A percentile compares a stretch with the other conserved stretches of the same genome.
Conservation (phyloP, 495 filamentous ascomycete genomes). For the Xylaria intraflava region DNA sequence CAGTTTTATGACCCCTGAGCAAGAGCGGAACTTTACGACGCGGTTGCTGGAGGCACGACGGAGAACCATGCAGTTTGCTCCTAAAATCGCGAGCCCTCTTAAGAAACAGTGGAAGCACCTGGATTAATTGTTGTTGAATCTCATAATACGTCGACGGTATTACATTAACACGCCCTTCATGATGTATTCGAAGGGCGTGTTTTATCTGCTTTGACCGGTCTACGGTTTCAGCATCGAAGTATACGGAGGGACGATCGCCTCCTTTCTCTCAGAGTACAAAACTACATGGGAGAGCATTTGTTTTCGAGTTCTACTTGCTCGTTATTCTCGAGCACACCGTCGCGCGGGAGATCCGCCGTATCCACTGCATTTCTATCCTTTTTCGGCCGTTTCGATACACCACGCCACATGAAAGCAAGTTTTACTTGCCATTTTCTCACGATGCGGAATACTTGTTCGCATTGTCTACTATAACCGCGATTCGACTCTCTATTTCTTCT, state of each 20-base stretch:
- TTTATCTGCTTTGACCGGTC: background rate
- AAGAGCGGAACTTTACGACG: slow-evolving; percentile 50
- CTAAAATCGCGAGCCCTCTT: slow-evolving; percentile 70
- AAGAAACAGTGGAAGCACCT: slow-evolving; percentile 41
- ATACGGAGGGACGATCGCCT: background rate
- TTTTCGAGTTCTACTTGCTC: too few species aligned
- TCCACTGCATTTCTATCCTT: too few species aligned
- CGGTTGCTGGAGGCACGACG: slow-evolving; percentile 66
- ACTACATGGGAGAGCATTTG: background rate
- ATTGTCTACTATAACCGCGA: too few species aligned
- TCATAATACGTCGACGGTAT: background rate
- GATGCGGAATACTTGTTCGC: too few species aligned
- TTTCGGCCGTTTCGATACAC: too few species aligned
- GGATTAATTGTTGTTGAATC: background rate
- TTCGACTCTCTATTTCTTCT: too few species aligned
- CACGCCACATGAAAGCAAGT: too few species aligned
- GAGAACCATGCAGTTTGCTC: slow-evolving; percentile 78
- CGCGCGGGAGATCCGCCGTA: too few species aligned
- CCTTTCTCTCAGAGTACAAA: background rate
- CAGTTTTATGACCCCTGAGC: slow-evolving; percentile 31
- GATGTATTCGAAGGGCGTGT: background rate
- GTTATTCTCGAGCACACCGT: too few species aligned
- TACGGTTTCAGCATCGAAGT: background rate
- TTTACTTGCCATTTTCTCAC: too few species aligned
- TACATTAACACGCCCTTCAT: slow-evolving; percentile 1